Percentiles rank a stretch among this genome's conserved stretches.
Conservation (phyloP, 2,329 filamentous ascomycete species). For the Diaporthe ilicicola region DNA sequence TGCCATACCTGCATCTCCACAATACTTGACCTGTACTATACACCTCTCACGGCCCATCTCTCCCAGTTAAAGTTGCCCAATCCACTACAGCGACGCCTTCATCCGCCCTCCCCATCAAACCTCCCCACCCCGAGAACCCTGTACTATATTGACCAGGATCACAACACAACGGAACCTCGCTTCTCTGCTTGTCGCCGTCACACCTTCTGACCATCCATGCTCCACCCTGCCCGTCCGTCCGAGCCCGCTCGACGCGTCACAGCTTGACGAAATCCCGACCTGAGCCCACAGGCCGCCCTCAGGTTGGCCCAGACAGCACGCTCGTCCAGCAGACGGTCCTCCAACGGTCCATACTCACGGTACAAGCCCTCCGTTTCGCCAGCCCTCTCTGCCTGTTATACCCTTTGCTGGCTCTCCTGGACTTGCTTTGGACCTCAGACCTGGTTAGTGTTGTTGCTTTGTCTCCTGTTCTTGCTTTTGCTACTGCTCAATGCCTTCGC, state of each 20-base stretch:
- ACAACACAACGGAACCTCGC: conserved; percentile 15
- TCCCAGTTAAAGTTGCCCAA: conserved; percentile 17
- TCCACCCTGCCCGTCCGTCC: conserved; percentile 24
- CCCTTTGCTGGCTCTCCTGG: conserved; percentile 18
- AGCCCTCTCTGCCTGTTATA: conserved; percentile 11
- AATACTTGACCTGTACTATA: background rate
- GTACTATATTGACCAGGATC: conserved; percentile 16
- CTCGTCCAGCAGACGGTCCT: background rate
- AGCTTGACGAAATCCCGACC: conserved; percentile 23
- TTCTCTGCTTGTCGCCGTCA: conserved; percentile 23
- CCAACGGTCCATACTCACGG: conserved; percentile 16
- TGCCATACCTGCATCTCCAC: background rate
- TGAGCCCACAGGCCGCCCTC: conserved; percentile 21
- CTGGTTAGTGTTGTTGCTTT: conserved; percentile 4
- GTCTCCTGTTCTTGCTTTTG: background rate
- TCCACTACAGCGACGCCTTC: conserved; percentile 11
- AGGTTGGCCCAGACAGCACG: background rate
- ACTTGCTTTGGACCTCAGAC: background rate
- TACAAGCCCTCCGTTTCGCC: conserved; percentile 13
- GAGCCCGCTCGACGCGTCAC: conserved; percentile 22
- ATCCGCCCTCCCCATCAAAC: conserved; percentile 8
- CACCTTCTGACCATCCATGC: conserved; percentile 22
- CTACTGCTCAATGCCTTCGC: conserved; percentile 5
- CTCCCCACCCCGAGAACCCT: conserved; percentile 13
- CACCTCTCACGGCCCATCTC: conserved; percentile 8